phyloP scores from a whole-genome alignment of 257 asterid species.

The Solanum gandarillasii region DNA sequence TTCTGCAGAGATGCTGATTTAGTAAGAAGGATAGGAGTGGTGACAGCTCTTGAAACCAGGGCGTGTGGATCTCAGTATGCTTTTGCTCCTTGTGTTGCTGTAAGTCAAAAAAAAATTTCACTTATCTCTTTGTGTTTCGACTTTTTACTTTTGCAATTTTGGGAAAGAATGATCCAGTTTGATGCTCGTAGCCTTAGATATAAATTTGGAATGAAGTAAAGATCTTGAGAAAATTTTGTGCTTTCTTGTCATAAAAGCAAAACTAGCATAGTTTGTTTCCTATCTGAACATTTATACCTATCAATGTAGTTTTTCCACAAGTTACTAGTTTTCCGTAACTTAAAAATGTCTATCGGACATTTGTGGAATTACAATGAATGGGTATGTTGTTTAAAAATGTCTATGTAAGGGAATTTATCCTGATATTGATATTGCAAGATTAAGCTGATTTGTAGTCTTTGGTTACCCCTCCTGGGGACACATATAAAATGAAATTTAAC shows the following conservation, averaged over 20 bases:
- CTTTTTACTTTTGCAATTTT: background rate
- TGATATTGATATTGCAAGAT: background rate
- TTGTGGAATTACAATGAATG: background rate
- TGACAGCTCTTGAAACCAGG: constrained; percentile 90
- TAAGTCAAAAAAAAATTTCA: constrained; percentile 23
- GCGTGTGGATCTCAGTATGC: constrained; percentile 85
- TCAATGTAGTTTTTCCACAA: background rate
- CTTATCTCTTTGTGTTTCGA: background rate
- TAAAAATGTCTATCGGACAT: background rate
- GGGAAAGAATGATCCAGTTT: background rate
- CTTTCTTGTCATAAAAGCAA: background rate
- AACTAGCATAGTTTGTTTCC: background rate
- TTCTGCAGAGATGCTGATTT: constrained; percentile 58
- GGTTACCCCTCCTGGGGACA: background rate
- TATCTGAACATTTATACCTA: background rate
- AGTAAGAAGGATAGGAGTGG: constrained; percentile 68
- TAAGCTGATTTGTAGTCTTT: background rate
- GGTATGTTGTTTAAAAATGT: background rate
- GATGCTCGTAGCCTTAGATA: background rate
- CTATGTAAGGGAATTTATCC: background rate
- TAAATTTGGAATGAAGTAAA: background rate
- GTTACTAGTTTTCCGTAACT: background rate
- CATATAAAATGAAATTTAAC: background rate
- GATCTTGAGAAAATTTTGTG: background rate
- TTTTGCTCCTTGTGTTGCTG: constrained; percentile 99